Percentiles rank a stretch among this genome's conserved stretches.
Conservation (phyloP, 225 moss, liverwort and hornwort species). For the Pseudoscleropodium purum region DNA sequence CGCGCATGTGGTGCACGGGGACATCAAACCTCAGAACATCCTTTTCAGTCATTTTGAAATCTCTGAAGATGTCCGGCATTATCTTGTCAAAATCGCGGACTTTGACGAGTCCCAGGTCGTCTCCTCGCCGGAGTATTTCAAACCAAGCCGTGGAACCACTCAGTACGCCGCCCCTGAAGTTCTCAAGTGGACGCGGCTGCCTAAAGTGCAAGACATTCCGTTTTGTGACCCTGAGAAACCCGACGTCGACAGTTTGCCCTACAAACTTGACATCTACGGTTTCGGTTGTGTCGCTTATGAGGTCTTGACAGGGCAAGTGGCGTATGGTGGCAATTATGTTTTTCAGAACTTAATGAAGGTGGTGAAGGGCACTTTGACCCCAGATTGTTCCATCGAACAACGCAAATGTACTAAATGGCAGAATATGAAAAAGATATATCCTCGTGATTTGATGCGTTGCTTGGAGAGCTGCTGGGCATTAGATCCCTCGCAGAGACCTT, state of each 20-base stretch:
- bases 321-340: rapidly evolving
- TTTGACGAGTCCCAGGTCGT: neutral
- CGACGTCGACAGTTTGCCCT: neutral
- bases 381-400: neutral
- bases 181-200: neutral
- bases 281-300: slow-evolving; percentile 10
- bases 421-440: neutral
- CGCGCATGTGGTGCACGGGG: neutral
- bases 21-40: slow-evolving; percentile 7
- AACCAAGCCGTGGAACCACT: neutral
- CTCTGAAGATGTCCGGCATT: neutral
- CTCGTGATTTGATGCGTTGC: neutral
- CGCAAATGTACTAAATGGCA: neutral
- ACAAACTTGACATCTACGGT: slow-evolving; percentile 7
- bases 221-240: neutral
- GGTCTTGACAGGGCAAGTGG: neutral
- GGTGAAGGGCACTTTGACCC: neutral
- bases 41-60: neutral
- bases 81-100: slow-evolving; percentile 1
- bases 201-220: neutral
- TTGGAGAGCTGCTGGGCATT: slow-evolving; percentile 2
- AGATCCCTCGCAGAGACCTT: neutral
- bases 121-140: neutral
- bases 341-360: rapidly evolving
- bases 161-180: neutral